These are phyloP conservation scores for Fusarium proliferatum DNA, from an alignment of 2,329 filamentous ascomycete genomes.

Conservation along the genomic window DNA sequence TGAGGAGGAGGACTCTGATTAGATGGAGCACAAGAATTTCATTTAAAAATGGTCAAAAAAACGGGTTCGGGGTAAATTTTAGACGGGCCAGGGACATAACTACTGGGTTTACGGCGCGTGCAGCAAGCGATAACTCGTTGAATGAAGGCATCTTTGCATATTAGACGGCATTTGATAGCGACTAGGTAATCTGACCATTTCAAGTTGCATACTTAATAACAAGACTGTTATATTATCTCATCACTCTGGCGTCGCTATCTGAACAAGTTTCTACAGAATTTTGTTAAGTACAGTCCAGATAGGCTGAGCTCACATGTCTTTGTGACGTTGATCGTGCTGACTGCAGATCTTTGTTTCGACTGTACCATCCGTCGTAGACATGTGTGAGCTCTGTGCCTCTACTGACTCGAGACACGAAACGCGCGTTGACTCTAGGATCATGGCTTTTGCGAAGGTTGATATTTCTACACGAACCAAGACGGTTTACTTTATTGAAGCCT, in stretches of 20 bases:
- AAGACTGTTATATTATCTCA: neutral
- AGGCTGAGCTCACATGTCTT: fast-evolving
- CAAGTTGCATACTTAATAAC: neutral
- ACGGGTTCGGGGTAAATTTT: neutral
- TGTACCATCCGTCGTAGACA: fast-evolving
- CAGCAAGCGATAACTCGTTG: constrained; percentile 11
- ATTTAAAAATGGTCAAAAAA: neutral
- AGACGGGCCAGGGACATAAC: neutral
- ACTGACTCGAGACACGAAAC: neutral
- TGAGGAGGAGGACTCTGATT: constrained; percentile 11
- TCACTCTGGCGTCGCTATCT: too few relatives aligned
- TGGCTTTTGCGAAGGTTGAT: neutral
- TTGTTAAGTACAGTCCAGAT: fast-evolving
- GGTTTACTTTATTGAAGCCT: fast-evolving
- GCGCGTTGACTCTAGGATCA: neutral
- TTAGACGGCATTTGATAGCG: neutral
- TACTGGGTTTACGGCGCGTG: neutral
- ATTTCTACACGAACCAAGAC: neutral
- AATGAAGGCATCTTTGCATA: neutral
- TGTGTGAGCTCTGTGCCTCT: fast-evolving
- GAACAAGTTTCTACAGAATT: too few relatives aligned
- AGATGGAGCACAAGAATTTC: fast-evolving
- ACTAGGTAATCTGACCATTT: neutral
- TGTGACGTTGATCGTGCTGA: fast-evolving
- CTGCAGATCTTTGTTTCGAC: neutral